phyloP scores from a whole-genome alignment of 768 basidiomycete species.

The Trametes gibbosa region DNA sequence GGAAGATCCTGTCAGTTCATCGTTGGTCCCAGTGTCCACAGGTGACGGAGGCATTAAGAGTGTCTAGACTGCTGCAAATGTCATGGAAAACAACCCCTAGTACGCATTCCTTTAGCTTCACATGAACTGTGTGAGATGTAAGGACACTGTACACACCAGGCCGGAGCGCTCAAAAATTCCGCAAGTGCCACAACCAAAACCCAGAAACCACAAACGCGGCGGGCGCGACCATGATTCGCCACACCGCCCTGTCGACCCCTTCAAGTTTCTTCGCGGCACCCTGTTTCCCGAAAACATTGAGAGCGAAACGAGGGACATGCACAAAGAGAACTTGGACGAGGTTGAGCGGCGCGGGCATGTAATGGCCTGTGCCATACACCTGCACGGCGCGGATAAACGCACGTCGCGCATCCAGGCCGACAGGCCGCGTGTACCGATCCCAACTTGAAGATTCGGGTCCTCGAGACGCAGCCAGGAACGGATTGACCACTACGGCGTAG shows the following conservation, averaged over 20 bases:
- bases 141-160: background rate
- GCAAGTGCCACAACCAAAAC: constrained; percentile 29
- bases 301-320: constrained; percentile 3
- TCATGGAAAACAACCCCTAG: no score
- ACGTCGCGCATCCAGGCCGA: constrained; percentile 46
- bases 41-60: no score
- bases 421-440: constrained; percentile 46
- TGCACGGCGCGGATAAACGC: constrained; percentile 37
- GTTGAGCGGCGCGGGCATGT: constrained; percentile 54
- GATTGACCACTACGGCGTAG: constrained; percentile 32
- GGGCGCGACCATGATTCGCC: constrained; percentile 43
- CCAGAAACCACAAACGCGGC: constrained; percentile 31
- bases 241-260: constrained; percentile 34
- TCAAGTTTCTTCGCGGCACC: constrained; percentile 5
- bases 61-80: no score
- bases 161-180: background rate
- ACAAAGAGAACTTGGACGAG: constrained; percentile 33
- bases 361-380: constrained; percentile 34
- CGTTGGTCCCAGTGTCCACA: no score
- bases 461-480: constrained; percentile 18
- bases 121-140: no score
- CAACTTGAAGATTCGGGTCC: constrained; percentile 29
- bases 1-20: no score
- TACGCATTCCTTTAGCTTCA: no score
- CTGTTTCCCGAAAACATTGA: constrained; percentile 20